Evolutionary conservation across 2,329 filamentous ascomycete species (phyloP), one percentile per base, ranked within the genome.

Genomic region (Hymenoscyphus fructigenus): DNA sequence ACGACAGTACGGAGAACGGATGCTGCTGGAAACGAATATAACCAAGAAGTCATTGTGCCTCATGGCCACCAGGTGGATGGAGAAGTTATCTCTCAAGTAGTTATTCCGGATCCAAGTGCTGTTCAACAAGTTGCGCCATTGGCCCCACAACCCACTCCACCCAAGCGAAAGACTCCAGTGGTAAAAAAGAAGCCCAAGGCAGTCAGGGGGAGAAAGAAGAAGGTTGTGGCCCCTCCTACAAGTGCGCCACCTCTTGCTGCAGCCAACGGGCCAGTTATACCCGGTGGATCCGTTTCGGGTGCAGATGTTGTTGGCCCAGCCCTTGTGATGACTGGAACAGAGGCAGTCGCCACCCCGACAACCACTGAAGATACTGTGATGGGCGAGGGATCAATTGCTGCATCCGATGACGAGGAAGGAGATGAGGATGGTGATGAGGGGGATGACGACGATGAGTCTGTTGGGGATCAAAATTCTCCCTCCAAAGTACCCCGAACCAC

Each of bases 31-130:
- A 94, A 94, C 71, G 84, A 91, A 10, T 92, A 91, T 66, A 88
- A 94, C 1, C 92, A 95, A 76, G 92, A 96, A 72, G 88, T 95
- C 7, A 90, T 92, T 23, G 84, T 96, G 3, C 85, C 88, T 5
- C 91, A 94, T 64, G 93, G 92, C 0, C 91, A 95, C 75, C 81
- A 82, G 5, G 84, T 96, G 0, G 91, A 94, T 68, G 92, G 92
- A 64, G 93, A 97, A 75, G 88, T 97, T 60, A 85, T 92, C 65
- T 83, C 83, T 2, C 85, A 86, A 47, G 82, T 83, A 5, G 80
- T 88, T 36, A 86, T 87, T 57, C 87, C 88, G 71, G 82, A 84
- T 55, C 83, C 88, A 64, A 85, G 86, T 67, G 82, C 81, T 29
- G 76, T 81, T 57, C 79, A 79, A 14, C 32, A 59, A 41, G 57